These are phyloP conservation scores for Phoenix dactylifera DNA, from an alignment of 176 grass and related monocot genomes.

Conservation along the genomic window DNA sequence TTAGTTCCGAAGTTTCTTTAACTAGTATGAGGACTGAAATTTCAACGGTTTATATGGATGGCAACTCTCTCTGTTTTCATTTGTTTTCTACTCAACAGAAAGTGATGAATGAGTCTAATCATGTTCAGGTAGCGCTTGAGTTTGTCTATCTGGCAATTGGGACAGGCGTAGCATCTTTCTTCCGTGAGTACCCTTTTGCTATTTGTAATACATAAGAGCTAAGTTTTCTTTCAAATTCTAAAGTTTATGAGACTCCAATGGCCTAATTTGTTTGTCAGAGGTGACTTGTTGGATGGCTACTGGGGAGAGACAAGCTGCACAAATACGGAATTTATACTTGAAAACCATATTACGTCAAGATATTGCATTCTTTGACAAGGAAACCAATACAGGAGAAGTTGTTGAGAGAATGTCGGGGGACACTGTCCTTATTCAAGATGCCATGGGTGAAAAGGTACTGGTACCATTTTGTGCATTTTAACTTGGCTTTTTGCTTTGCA, in stretches of 20 bases:
- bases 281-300: conserved; percentile 97
- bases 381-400: conserved; percentile 92
- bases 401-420: conserved; percentile 94
- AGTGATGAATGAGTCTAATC: background rate
- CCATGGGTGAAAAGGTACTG: conserved; percentile 95
- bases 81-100: too few relatives aligned
- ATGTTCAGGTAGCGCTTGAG: conserved; percentile 44
- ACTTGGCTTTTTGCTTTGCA: background rate
- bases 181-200: conserved; percentile 51
- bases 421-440: conserved; percentile 95
- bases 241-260: background rate
- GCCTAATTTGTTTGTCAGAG: conserved; percentile 35
- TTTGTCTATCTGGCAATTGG: conserved; percentile 79
- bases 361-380: conserved; percentile 94
- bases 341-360: conserved; percentile 93
- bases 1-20: too few relatives aligned
- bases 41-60: too few relatives aligned
- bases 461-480: background rate
- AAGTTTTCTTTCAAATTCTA: background rate
- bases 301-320: conserved; percentile 85
- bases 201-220: too few relatives aligned
- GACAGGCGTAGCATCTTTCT: conserved; percentile 74
- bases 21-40: too few relatives aligned
- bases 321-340: conserved; percentile 88
- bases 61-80: too few relatives aligned